Evolutionary conservation across 768 basidiomycete species (phyloP), one percentile per base, ranked within the genome.

Genomic region (Phylloporus scabripes): DNA sequence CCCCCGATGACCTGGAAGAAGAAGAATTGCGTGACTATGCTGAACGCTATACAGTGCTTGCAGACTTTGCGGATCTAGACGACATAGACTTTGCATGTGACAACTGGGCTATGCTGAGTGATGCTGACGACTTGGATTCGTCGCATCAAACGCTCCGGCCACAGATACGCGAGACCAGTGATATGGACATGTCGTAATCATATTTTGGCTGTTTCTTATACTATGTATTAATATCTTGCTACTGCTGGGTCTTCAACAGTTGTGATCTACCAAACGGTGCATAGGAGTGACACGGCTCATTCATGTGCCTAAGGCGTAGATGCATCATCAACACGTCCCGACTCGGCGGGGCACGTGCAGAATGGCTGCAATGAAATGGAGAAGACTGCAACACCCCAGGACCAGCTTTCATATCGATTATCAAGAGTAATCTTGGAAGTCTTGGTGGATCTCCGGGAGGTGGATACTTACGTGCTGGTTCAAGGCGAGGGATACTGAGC

Each of bases 11-110:
- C 34, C 58, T 76, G 8, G 76, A 79, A 7, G 75, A 80, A 43
- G 80, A 77, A 51, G 82, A 83, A 53, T 66, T 83, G 1, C 69
- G 74, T 34, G 80, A 74, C 17, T 80, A 83, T 54, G 83, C 81
- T 0, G 77, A 81, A 42, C 79, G 81, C 59, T 68, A 70, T 39
- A 65, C 71, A 2, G 69, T 70, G 0, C 28, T 74, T 1, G 73
- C 68, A 1, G 77, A 77, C 17, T 76, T 80, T 50, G 76, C 74
- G 17, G 76, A 79, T 57, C 54, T 80, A 12, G 62, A 68, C 18
- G 76, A 78, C 56, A 54, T 80, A 15, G 65, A 68, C 17, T 42
- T 57, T 9, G 26, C 21, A 1, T 18, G 60, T 5, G 57, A 61
- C 33, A 9, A 28, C 26, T 48, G 54, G 32, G 50, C 55, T 5